Evolutionary conservation across 139 green algal species (phyloP), one percentile per base, ranked within the genome.

Genomic region (Chlorella sp.): DNA sequence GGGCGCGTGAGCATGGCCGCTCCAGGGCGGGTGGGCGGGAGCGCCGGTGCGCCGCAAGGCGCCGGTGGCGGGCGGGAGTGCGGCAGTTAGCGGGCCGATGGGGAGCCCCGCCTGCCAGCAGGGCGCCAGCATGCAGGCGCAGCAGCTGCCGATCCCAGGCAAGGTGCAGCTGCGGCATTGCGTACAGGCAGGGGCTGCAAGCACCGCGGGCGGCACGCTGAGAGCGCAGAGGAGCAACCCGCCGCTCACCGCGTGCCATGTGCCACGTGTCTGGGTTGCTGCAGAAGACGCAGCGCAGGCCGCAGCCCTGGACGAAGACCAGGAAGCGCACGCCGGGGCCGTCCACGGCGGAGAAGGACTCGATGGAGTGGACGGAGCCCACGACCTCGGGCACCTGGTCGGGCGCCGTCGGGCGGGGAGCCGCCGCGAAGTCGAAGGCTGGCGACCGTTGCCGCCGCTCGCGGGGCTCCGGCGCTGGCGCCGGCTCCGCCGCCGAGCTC

Each of bases 201-300:
- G 4, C 30, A n/a, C 32, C 28, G 38, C 39, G 9, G 13, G 25
- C 44, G 28, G n/a, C 73, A 44, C 30, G 38, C n/a, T 30, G 47
- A 12, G 13, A 1, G 7, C 23, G 36, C 26, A 36, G 44, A 55
- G 7, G 7, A 11, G 7, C 44, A 7, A 7, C 11, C 15, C 15
- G 12, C 0, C 11, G 20, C 74, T 67, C 55, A 81, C 74, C 74
- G 26, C 74, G 51, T 4, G 74, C 32, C 51, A 81, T 69, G 51
- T 81, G 51, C 74, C 74, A 81, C 55, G 74, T 81, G 55, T 81
- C 93, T 16, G 90, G 90, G 74, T 95, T 96, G 74, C 56, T 78
- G 82, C 93, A 96, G 89, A 96, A 96, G n/a, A 85, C 80, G 78
- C 93, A 96, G 38, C 93, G 89, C 85, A 93, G 92, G 55, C 76